A percentile compares a stretch with the other conserved stretches of the same genome.
phyloP scores from a whole-genome alignment of 805 yeast genomes.

The Yueomyces sp. region DNA sequence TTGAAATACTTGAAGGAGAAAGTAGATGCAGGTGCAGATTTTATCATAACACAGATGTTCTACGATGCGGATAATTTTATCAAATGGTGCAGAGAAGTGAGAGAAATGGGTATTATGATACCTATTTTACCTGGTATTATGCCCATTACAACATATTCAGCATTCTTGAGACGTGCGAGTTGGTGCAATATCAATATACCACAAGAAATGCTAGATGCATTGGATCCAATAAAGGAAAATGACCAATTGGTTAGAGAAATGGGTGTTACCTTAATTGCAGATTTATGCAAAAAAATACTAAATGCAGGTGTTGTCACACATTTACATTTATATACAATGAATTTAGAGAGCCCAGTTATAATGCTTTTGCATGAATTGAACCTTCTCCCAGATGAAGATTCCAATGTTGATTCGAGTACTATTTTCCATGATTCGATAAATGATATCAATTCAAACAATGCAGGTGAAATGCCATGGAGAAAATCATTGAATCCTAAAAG shows the following conservation, averaged over 20 bases:
- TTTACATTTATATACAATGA: conserved; percentile 95
- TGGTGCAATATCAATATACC: conserved; percentile 90
- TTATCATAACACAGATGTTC: conserved; percentile 93
- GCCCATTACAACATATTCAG: conserved; percentile 94
- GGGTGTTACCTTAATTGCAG: conserved; percentile 72
- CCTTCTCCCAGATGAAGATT: conserved; percentile 28
- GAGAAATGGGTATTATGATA: conserved; percentile 58
- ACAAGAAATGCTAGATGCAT: conserved; percentile 45
- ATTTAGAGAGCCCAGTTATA: conserved; percentile 78
- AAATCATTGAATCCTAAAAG: conserved; percentile 74
- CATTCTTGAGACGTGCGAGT: conserved; percentile 83
- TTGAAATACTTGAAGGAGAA: conserved; percentile 65
- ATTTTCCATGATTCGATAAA: conserved; percentile 8
- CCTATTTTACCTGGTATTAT: conserved; percentile 96
- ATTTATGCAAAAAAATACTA: conserved; percentile 65
- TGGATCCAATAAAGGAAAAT: conserved; percentile 80
- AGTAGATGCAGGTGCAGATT: conserved; percentile 88
- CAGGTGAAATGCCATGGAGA: conserved; percentile 61
- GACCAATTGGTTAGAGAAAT: conserved; percentile 76
- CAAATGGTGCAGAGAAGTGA: conserved; percentile 61
- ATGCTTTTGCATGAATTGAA: conserved; percentile 73
- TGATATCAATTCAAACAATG: conserved; percentile 1
- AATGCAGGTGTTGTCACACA: conserved; percentile 68
- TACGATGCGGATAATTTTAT: conserved; percentile 83
- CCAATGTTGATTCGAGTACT: conserved; percentile 22